Base-by-base conservation (phyloP, 208 protist genomes). In the Trichomonas vaginalis region DNA sequence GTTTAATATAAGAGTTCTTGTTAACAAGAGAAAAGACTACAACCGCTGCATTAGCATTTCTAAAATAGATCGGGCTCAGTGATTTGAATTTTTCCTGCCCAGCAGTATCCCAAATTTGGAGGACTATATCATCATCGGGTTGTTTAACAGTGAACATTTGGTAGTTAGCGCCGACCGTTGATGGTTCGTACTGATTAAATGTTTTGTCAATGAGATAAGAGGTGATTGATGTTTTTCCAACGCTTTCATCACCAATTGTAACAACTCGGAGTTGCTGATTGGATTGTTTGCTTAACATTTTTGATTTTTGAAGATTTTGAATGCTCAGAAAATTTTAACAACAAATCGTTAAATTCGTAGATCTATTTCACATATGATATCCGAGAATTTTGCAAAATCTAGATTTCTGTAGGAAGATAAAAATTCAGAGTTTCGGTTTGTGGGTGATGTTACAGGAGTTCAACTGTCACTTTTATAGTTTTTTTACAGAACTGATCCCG, bases 51-150 rank as follows among this genome's bases (percentile, higher is more conserved):
- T 17, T 6, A 27, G 86, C 6, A 92, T 92, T 92, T 51, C n/a
- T 92, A 39, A 56, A 92, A 32, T 45, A 92, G 15, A 92, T 35
- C 10, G 86, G 86, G 21, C n/a, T 45, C 45, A 92, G 6, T 39
- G 86, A 35, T 35, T 51, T 48, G 45, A 56, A 92, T 10, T 51
- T 42, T 39, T 92, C 86, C 37, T 92, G 86, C 0, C 86, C 86
- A 39, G 86, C 86, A 12, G 86, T 92, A 51, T 92, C 86, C 86
- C 86, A 92, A 21, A 92, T 27, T 92, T 92, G 40, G 14, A 92
- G 17, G 8, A 47, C 40, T 47, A 88, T 21, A 32, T 45, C 37
- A 35, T 40, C 17, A 32, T 47, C 82, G 10, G 23, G 12, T 17
- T 21, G 1, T 47, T 88, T 47, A 35, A 32, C 17, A n/a, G 82